Base-by-base conservation (phyloP, 2,329 filamentous ascomycete species). In the Aplosporella prunicola region DNA sequence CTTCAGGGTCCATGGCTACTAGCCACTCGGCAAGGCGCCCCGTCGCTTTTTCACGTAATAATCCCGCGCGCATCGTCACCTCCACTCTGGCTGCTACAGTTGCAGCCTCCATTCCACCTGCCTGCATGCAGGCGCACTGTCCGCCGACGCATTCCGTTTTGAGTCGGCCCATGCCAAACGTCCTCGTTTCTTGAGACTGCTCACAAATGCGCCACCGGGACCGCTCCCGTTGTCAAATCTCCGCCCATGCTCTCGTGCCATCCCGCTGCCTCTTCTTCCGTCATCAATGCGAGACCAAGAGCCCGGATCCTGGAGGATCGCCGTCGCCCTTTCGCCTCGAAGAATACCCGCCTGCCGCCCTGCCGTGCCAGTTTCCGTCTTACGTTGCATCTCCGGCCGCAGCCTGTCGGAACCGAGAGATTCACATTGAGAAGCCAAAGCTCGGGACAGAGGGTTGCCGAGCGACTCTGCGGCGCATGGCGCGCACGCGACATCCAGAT, bases 221-320 rank as follows among this genome's bases (percentile, higher is more conserved):
- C 24, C 24, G 23, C 22, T 26, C 14, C 14, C 7, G 23, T 24
- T 35, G 20, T 15, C 32, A n/a, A n/a, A n/a, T n/a, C n/a, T n/a
- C n/a, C n/a, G n/a, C n/a, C n/a, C n/a, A n/a, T n/a, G n/a, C n/a
- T n/a, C n/a, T n/a, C 32, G 14, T 9, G 15, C 15, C 32, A 16
- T 13, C n/a, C 4, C 32, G 6, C 32, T 30, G 34, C 20, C 34
- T 20, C 26, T 36, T 36, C 25, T 26, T 29, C 29, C 13, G 11
- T 17, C 23, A 18, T 17, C 8, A 28, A 22, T 14, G 33, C 27
- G 27, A 35, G 14, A 18, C 34, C 34, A 36, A 11, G n/a, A 30
- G 24, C 34, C 34, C 24, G 24, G 33, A 24, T 36, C 34, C 34
- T 36, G 34, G 34, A 36, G 34, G 34, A 36, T 36, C 34, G 25